Evolutionary conservation across 495 filamentous ascomycete genomes (phyloP).

Genomic region (Lepraria neglecta): DNA sequence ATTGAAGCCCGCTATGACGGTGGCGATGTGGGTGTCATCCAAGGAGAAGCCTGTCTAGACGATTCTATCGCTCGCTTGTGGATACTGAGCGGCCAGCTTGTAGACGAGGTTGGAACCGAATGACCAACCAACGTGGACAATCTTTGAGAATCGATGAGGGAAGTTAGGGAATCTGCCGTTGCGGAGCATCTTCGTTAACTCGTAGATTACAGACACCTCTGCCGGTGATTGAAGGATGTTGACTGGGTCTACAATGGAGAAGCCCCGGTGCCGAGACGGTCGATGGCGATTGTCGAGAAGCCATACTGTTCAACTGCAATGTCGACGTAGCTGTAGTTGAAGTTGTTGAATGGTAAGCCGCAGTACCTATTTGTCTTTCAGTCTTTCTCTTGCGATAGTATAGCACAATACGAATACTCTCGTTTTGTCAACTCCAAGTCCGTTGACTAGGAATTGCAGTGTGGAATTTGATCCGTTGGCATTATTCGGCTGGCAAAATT

Average conservation of each 20-base stretch:
- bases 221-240: slow-evolving; percentile 45
- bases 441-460: slow-evolving; percentile 54
- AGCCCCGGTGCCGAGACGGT: slow-evolving; percentile 50
- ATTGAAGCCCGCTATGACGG: slow-evolving; percentile 39
- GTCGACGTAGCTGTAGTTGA: slow-evolving; percentile 50
- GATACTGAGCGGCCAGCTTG: slow-evolving; percentile 40
- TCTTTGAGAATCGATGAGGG: slow-evolving; percentile 36
- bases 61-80: slow-evolving; percentile 46
- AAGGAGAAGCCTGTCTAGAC: slow-evolving; percentile 51
- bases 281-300: slow-evolving; percentile 47
- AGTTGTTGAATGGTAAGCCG: slow-evolving; percentile 46
- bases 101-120: slow-evolving; percentile 39
- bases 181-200: slow-evolving; percentile 44
- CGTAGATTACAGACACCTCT: slow-evolving; percentile 44
- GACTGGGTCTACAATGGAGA: slow-evolving; percentile 47
- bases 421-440: slow-evolving; percentile 52
- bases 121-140: slow-evolving; percentile 50
- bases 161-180: slow-evolving; percentile 33
- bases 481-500: slow-evolving; percentile 33
- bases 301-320: slow-evolving; percentile 45
- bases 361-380: slow-evolving; percentile 43
- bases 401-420: slow-evolving; percentile 17
- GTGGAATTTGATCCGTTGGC: slow-evolving; percentile 31
- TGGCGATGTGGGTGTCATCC: slow-evolving; percentile 31
- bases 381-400: slow-evolving; percentile 10